Evolutionary conservation across 2,329 filamentous ascomycete species (phyloP), one percentile per base, ranked within the genome.

Genomic region (Xylaria sp.): DNA sequence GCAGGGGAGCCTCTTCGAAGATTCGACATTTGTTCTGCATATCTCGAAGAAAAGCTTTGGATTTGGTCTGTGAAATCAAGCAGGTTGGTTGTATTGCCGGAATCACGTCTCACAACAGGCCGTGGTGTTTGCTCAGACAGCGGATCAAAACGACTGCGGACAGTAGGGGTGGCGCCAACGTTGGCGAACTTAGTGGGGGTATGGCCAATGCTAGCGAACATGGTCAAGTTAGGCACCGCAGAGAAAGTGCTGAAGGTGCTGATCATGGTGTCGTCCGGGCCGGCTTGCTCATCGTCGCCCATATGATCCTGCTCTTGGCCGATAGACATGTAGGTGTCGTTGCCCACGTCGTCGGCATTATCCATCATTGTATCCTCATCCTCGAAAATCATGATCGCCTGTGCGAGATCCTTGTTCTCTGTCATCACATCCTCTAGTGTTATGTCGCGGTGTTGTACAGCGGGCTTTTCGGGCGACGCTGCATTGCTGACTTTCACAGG

Each of bases 231-330:
- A 5, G 92, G 92, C 55, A 97, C 87, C 8, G 92, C 92, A 1
- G 94, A 97, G 76, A 97, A 97, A 11, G 85, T 87, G 79, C 92
- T 97, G 74, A 96, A 90, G 3, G 89, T 89, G 82, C 92, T 97
- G 75, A 92, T 82, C 85, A 89, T 78, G 44, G 88, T 90, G 68
- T 92, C 89, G 67, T 92, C 89, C 1, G 83, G 85, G 43, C 83
- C 83, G 43, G 81, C 80, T n/a, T 76, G 67, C 31, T 81, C 75
- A 58, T 74, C 51, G 58, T 74, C 11, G 63, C 59, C 62, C 8
- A 54, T 17, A 19, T 56, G 43, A 23, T 48, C 61, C 8, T 66
- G 59, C 31, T 48, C 74, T 51, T 76, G 75, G 33, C 73, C 74
- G 11, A 74, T 65, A 33, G 71, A 62, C 58, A 69, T 67, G 19